Base-by-base conservation (phyloP, 2,329 filamentous ascomycete species). In the Dothideomycetes sp. region DNA sequence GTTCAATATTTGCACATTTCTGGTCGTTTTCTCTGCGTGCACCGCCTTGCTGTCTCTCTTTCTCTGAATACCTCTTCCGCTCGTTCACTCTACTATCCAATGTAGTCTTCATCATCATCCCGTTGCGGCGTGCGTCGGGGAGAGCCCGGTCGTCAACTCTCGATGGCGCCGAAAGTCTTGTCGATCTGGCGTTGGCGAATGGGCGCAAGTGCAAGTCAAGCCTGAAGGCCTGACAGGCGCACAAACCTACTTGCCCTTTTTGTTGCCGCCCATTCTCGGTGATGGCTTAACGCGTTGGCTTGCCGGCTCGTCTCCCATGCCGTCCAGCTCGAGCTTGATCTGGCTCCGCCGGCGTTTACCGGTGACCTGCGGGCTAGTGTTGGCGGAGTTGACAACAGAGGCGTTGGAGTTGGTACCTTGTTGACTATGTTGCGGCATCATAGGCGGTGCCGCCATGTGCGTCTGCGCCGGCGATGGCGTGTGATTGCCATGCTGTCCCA, bases 361-460 rank as follows among this genome's bases (percentile, higher is more conserved):
- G 49, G 62, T 69, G 32, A 76, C 68, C 48, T 74, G 77, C 2
- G 76, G 76, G 47, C 75, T 79, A 4, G 76, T 77, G 47, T 75
- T 79, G 22, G 74, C 72, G 49, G 73, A 77, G n/a, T 30, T 31
- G 8, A 31, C 36, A 7, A 69, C 68, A 47, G 61, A 61, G 7
- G 22, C 22, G 14, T 58, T 71, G 55, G 67, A 74, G 46, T 68
- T 72, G n/a, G 69, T 68, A 34, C 68, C 69, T 51, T 70, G 68
- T 46, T 73, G 73, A 51, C 63, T 74, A 53, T 68, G 70, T 51
- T 75, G 73, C 34, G 69, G 65, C 37, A 71, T 63, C 71, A 79
- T 77, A 17, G 48, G 67, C 52, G 45, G 69, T 53, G 43, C 69
- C 57, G 44, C 63, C 62, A 55, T 63, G 47, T 66, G 61, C 8